Evolutionary conservation across 345 rosid species (phyloP), one percentile per base, ranked within the genome.

Genomic region (Theobroma cacao): DNA sequence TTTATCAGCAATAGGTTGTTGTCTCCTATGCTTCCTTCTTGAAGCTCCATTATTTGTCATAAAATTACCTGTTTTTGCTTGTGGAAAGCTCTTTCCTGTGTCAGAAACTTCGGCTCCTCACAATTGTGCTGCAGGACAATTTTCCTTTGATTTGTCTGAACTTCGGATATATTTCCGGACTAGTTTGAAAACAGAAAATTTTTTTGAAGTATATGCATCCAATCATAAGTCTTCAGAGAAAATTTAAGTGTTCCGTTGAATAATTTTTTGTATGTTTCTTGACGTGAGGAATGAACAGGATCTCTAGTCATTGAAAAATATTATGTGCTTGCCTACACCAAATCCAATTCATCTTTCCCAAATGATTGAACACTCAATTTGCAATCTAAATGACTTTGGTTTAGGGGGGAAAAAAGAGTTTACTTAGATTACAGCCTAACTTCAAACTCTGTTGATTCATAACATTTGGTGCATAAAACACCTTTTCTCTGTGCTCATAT

Each of bases 31-130:
- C 73, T 47, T 52, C 36, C 40, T 6, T 67, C 52, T 33, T 52
- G 48, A 72, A 43, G 53, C 58, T 24, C 47, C n/a, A 63, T 75
- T 36, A 41, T 53, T 82, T 26, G 60, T 31, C 60, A 26, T 41
- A 31, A 20, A 61, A 5, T 17, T 22, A 24, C 52, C 22, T 52
- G 63, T 22, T 24, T 77, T 22, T 71, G 59, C 41, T 50, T 50
- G 61, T 33, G 18, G 10, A 41, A n/a, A 31, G 12, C 43, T 20
- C 30, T 31, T 50, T 50, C 40, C 28, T 50, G 30, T 2, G 1
- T 69, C 43, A 8, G 48, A 20, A 9, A 10, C 22, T 30, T 18
- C 20, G 28, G 43, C 2, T 71, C 45, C 43, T 31, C 18, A 4
- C 33, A 5, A 20, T 18, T 71, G 17, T 48, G 74, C 24, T 48